A percentile compares a stretch with the other conserved stretches of the same genome.
These are phyloP conservation scores for Pseudoneurospora amorphoporcata DNA, from an alignment of 495 filamentous ascomycete genomes.

Conservation along the genomic window DNA sequence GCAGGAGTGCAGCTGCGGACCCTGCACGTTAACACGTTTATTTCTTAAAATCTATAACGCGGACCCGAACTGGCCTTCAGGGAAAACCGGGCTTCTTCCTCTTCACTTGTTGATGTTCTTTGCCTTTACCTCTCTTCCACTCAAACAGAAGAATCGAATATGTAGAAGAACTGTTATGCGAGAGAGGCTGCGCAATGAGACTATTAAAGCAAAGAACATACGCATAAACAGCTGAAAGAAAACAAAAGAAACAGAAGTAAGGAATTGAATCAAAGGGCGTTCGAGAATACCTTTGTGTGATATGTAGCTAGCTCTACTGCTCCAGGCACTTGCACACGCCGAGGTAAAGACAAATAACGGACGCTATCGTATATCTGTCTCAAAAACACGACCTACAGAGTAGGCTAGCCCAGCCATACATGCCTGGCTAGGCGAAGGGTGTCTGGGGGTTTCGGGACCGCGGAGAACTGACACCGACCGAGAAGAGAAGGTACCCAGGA, in stretches of 20 bases:
- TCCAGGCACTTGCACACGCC: background rate
- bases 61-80: too few species aligned
- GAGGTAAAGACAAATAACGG: background rate
- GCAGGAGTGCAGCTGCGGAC: too few species aligned
- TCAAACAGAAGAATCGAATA: background rate
- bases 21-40: too few species aligned
- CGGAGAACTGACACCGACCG: background rate
- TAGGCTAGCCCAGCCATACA: too few species aligned
- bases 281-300: background rate
- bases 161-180: background rate
- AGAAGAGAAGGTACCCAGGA: background rate
- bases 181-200: background rate
- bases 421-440: background rate
- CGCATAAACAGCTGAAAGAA: background rate
- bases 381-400: background rate
- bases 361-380: background rate
- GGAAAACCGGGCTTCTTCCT: background rate
- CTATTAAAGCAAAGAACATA: background rate
- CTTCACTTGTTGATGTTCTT: background rate
- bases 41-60: too few species aligned
- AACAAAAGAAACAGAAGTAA: background rate
- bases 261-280: background rate
- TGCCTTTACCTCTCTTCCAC: background rate
- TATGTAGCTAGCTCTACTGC: background rate
- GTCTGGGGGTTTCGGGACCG: too few species aligned